Evolutionary conservation across 495 filamentous ascomycete genomes (phyloP).

Genomic region (Tuber borchii): DNA sequence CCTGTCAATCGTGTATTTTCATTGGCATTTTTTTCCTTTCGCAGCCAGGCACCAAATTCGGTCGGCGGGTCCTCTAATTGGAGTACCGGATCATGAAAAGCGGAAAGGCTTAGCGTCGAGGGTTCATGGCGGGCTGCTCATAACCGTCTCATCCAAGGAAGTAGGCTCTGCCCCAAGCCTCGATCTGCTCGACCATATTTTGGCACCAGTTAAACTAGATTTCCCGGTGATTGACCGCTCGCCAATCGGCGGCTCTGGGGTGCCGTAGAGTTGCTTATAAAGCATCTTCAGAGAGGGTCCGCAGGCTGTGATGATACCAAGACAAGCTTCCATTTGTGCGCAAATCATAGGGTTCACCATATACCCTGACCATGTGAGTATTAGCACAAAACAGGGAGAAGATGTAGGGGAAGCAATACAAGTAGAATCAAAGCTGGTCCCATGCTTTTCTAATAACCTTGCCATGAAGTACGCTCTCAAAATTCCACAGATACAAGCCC

Average conservation of each 20-base stretch:
- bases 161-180: neutral
- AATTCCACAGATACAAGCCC: neutral
- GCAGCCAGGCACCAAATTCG: neutral
- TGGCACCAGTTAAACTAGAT: neutral
- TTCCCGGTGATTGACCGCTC: neutral
- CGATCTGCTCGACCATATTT: neutral
- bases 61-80: neutral
- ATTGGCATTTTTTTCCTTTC: neutral
- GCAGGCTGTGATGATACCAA: neutral
- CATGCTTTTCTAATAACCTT: neutral
- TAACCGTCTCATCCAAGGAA: neutral
- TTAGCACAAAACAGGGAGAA: neutral
- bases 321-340: neutral
- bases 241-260: neutral
- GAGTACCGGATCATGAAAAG: neutral
- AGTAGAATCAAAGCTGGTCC: neutral
- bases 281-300: slow-evolving; percentile 3
- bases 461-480: slow-evolving; percentile 1
- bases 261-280: neutral
- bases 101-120: neutral
- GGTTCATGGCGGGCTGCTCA: neutral
- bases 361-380: neutral
- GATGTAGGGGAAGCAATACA: neutral
- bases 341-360: neutral
- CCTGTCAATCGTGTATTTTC: neutral